These are phyloP conservation scores for Rhodotorula babjevae DNA, from an alignment of 768 basidiomycete species.

Conservation along the genomic window DNA sequence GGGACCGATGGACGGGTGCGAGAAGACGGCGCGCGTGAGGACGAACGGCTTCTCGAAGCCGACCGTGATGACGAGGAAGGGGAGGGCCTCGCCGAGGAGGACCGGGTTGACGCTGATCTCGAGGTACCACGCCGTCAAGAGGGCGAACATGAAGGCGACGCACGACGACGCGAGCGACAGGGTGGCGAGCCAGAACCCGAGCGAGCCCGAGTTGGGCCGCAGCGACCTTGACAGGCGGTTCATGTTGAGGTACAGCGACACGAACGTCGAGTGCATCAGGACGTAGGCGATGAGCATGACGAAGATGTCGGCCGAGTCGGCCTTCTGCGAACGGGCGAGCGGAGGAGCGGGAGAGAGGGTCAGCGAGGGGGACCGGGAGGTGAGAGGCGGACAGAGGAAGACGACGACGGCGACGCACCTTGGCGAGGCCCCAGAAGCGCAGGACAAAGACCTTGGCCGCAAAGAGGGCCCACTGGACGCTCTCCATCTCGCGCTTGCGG, in stretches of 20 bases:
- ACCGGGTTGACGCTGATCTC: constrained; percentile 87
- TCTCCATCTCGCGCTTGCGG: constrained; percentile 67
- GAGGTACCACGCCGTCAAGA: constrained; percentile 69
- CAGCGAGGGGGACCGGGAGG: neutral
- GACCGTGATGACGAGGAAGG: constrained; percentile 94
- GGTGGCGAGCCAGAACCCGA: constrained; percentile 43
- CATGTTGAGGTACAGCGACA: constrained; percentile 81
- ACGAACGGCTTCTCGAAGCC: constrained; percentile 97
- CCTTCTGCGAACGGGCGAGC: constrained; percentile 56
- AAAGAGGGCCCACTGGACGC: constrained; percentile 82
- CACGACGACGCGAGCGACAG: constrained; percentile 75
- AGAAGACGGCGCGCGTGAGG: constrained; percentile 82
- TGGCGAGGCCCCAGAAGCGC: constrained; percentile 80
- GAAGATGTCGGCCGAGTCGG: constrained; percentile 90
- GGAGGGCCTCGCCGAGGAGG: constrained; percentile 86
- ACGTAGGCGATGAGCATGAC: constrained; percentile 89
- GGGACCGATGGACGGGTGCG: constrained; percentile 58
- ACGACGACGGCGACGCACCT: constrained; percentile 51
- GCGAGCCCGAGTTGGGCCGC: constrained; percentile 27
- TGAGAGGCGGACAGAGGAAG: constrained; percentile 5
- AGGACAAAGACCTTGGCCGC: constrained; percentile 68
- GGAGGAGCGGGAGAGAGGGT: neutral
- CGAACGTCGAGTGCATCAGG: constrained; percentile 92
- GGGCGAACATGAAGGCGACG: constrained; percentile 75
- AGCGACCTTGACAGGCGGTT: constrained; percentile 57